These are phyloP conservation scores for Madurella fahalii DNA, from an alignment of 2,329 filamentous ascomycete genomes.

Conservation along the genomic window DNA sequence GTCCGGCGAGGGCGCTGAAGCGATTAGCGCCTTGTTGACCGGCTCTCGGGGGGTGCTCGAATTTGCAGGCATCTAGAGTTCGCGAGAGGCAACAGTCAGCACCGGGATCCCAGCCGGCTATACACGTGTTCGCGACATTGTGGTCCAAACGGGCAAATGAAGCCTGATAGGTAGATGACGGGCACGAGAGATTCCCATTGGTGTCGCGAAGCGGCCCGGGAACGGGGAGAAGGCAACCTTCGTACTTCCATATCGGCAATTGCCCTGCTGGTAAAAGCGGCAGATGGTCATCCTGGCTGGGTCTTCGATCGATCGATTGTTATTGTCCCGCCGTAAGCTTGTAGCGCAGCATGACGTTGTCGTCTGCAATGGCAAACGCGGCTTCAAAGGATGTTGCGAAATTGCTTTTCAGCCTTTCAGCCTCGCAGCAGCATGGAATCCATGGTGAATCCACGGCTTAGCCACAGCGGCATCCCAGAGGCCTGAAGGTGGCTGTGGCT, in stretches of 20 bases:
- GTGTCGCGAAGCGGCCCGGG: not conserved
- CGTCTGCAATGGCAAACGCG: not conserved
- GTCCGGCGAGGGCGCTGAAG: conserved; percentile 43
- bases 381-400: not conserved
- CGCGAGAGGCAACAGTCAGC: conserved; percentile 5
- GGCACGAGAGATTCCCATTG: conserved; percentile 4
- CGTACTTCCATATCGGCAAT: conserved; percentile 51
- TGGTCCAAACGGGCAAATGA: not conserved
- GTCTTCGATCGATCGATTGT: not conserved
- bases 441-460: not conserved
- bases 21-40: conserved; percentile 45
- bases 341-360: not conserved
- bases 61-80: conserved; percentile 47
- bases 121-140: not conserved
- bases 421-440: conserved; percentile 15
- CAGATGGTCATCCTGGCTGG: conserved; percentile 34
- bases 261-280: conserved; percentile 48
- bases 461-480: not conserved
- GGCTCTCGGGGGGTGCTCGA: conserved; percentile 48
- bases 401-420: conserved; percentile 12
- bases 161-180: conserved; percentile 2
- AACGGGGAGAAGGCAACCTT: conserved; percentile 10
- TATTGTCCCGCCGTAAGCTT: not conserved
- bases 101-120: not conserved
- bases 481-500: not conserved